phyloP scores from a whole-genome alignment of 2,329 filamentous ascomycete genomes.

The Aspergillus ibericus region DNA sequence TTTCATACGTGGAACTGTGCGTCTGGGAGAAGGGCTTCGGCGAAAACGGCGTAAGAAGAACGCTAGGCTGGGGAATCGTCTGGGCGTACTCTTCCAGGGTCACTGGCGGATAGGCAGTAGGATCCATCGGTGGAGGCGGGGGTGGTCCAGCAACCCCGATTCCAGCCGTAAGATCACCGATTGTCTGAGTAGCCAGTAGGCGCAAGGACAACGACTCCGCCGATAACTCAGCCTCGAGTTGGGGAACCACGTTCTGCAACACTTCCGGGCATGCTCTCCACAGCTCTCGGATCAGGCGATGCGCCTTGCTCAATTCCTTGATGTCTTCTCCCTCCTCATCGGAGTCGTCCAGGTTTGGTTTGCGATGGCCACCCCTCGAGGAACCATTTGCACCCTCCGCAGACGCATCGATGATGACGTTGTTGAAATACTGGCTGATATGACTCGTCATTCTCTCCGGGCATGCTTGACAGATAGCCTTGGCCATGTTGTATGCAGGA shows the following conservation, averaged over 20 bases:
- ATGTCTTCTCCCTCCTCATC: constrained; percentile 79
- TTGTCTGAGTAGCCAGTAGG: constrained; percentile 84
- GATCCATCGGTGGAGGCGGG: constrained; percentile 69
- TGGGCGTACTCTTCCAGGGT: constrained; percentile 48
- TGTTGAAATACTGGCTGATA: constrained; percentile 94
- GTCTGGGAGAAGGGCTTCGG: constrained; percentile 87
- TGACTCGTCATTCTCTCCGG: constrained; percentile 94
- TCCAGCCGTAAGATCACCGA: constrained; percentile 91
- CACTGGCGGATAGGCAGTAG: constrained; percentile 75
- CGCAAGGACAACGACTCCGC: constrained; percentile 87
- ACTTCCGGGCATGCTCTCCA: constrained; percentile 90
- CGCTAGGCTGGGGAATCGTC: constrained; percentile 54
- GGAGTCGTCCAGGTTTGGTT: constrained; percentile 57
- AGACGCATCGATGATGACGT: constrained; percentile 88
- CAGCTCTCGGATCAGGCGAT: constrained; percentile 82
- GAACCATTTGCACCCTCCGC: constrained; percentile 55
- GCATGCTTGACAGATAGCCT: constrained; percentile 84
- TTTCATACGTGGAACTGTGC: constrained; percentile 75
- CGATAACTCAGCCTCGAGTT: constrained; percentile 86
- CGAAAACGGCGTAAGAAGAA: constrained; percentile 78
- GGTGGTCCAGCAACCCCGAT: constrained; percentile 90
- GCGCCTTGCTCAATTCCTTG: constrained; percentile 84
- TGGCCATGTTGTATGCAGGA: constrained; percentile 93
- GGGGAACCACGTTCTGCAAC: constrained; percentile 87
- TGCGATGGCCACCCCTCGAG: constrained; percentile 43